These are phyloP conservation scores for Herpetomonas tarakana DNA, from an alignment of 208 protist species.

Conservation along the genomic window DNA sequence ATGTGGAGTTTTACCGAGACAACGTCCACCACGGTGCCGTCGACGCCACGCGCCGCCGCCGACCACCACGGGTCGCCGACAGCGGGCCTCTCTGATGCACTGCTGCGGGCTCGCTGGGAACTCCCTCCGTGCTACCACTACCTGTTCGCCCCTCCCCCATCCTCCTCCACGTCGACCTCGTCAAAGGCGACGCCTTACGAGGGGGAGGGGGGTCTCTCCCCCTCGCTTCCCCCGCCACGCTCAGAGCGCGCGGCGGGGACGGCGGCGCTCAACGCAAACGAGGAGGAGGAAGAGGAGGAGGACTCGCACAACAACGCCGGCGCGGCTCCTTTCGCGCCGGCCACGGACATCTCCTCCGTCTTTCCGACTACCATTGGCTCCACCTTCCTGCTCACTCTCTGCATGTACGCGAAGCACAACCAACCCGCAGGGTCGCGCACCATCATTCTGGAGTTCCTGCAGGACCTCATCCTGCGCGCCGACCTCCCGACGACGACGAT, in stretches of 20 bases:
- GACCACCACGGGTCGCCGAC: slow-evolving; percentile 2
- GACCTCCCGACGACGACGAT: slow-evolving; percentile 38
- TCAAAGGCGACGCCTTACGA: no score
- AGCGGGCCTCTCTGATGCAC: slow-evolving; percentile 5
- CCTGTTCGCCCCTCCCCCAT: slow-evolving; percentile 22
- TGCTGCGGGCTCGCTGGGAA: slow-evolving; percentile 1
- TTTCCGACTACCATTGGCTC: slow-evolving; percentile 36
- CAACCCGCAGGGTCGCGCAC: slow-evolving; percentile 41
- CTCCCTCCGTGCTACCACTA: slow-evolving; percentile 65
- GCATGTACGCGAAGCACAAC: slow-evolving; percentile 75
- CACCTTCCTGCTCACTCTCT: slow-evolving; percentile 62
- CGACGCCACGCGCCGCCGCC: neutral
- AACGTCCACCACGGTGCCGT: neutral
- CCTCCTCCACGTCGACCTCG: neutral
- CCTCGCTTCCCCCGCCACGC: no score
- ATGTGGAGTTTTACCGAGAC: neutral
- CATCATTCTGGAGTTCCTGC: slow-evolving; percentile 60
- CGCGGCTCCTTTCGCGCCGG: neutral
- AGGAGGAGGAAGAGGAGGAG: slow-evolving; percentile 6
- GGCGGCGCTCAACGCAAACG: no score
- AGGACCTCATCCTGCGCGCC: slow-evolving; percentile 38
- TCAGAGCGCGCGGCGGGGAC: no score
- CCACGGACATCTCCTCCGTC: neutral
- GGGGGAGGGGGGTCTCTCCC: no score
- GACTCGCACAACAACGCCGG: neutral